Evolutionary conservation across 2,329 filamentous ascomycete species (phyloP).

Genomic region (Ceratocystis colombiana): DNA sequence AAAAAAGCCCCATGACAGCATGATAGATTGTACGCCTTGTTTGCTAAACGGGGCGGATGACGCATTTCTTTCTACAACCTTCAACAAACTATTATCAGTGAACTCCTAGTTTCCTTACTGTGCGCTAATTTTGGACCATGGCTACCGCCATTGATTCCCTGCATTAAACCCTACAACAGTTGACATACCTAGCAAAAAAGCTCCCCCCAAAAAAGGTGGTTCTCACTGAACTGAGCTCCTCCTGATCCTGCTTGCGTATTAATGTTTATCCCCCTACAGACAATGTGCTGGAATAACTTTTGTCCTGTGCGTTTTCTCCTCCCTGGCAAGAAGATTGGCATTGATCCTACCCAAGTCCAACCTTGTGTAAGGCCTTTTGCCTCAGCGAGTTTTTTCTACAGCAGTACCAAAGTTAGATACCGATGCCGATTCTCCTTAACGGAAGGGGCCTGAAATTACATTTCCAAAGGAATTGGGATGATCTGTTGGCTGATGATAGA

Average conservation of each 20-base stretch:
- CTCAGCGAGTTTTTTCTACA: too few species aligned
- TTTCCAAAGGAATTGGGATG: too few species aligned
- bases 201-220: background rate
- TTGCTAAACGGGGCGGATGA: too few species aligned
- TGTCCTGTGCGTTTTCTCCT: background rate
- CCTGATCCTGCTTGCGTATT: background rate
- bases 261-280: background rate
- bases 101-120: background rate
- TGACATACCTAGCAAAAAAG: background rate
- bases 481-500: too few species aligned
- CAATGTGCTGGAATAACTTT: background rate
- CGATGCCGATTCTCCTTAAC: too few species aligned
- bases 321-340: constrained; percentile 5
- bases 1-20: background rate
- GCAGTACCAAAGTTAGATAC: too few species aligned
- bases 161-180: background rate
- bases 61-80: background rate
- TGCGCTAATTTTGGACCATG: constrained; percentile 9
- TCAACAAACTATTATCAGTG: too few species aligned
- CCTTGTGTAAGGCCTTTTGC: background rate
- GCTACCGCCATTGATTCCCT: background rate
- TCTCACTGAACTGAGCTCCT: background rate
- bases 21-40: background rate
- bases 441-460: too few species aligned
- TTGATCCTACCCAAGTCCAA: background rate